A percentile compares a stretch with the other conserved stretches of the same genome.
Evolutionary conservation across 2,329 filamentous ascomycete species (phyloP).

Genomic region (Aureobasidium pullulans): DNA sequence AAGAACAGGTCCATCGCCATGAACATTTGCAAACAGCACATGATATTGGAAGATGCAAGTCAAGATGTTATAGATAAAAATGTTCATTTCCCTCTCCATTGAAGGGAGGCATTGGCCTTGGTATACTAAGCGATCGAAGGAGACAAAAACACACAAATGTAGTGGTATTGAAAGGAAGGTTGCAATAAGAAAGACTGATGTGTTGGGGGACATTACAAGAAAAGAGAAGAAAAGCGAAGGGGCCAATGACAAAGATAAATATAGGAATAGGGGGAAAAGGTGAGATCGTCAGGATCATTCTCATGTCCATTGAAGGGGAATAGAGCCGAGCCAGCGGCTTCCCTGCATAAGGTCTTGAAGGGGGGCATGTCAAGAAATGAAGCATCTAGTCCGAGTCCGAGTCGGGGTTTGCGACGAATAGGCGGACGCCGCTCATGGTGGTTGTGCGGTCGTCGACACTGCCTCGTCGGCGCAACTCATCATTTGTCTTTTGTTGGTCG

Average conservation of each 20-base stretch:
- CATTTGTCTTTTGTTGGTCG: slow-evolving; percentile 47
- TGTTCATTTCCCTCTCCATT: background rate
- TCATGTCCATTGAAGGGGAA: background rate
- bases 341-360: background rate
- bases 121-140: background rate
- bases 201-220: background rate
- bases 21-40: too few relatives aligned
- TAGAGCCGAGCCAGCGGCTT: slow-evolving; percentile 9
- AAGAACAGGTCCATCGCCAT: too few relatives aligned
- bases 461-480: slow-evolving; percentile 67
- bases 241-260: background rate
- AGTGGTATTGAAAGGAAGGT: slow-evolving; percentile 6
- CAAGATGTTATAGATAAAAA: background rate
- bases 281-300: background rate
- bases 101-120: background rate
- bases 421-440: slow-evolving; percentile 60
- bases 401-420: slow-evolving; percentile 84
- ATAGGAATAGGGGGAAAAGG: background rate
- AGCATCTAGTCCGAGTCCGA: slow-evolving; percentile 24
- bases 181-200: background rate
- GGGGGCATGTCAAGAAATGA: background rate
- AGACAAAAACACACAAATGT: background rate
- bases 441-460: slow-evolving; percentile 78
- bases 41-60: background rate
- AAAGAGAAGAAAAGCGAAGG: background rate